Conservation (phyloP, 2,329 filamentous ascomycete species). For the Aureobasidium sp. region DNA sequence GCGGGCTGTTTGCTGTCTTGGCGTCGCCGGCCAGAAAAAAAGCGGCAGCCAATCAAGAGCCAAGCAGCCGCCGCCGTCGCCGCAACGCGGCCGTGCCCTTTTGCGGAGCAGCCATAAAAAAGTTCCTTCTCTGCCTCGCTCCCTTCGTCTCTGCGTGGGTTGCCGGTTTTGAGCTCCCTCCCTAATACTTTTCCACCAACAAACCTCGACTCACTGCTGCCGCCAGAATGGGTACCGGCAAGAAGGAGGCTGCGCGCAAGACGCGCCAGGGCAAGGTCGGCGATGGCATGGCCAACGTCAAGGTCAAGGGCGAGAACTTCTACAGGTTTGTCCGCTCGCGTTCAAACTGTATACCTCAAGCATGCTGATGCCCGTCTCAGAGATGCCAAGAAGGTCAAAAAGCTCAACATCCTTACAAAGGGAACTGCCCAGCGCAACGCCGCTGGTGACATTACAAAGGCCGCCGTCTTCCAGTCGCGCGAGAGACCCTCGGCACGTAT, state of each 20-base stretch:
- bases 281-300: conserved; percentile 88
- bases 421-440: conserved; percentile 77
- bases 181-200: neutral
- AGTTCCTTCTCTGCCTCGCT: neutral
- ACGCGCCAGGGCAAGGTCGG: conserved; percentile 76
- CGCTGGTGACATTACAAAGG: conserved; percentile 74
- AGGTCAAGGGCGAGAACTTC: conserved; percentile 95
- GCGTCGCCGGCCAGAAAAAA: conserved; percentile 3
- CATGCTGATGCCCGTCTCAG: conserved; percentile 27
- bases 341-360: neutral
- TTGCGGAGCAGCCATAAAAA: conserved; percentile 7
- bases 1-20: conserved; percentile 3
- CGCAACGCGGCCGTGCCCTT: neutral
- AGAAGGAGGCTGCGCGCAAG: conserved; percentile 82
- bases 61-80: neutral
- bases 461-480: conserved; percentile 74
- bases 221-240: conserved; percentile 72
- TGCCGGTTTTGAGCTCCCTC: conserved; percentile 10
- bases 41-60: conserved; percentile 1
- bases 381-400: conserved; percentile 79
- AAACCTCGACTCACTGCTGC: neutral
- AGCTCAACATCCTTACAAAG: conserved; percentile 84
- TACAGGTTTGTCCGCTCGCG: conserved; percentile 57
- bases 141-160: conserved; percentile 12
- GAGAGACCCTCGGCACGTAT: conserved; percentile 78